Conservation (phyloP, 1,284 basidiomycete genomes). For the Schizopora paradoxa region DNA sequence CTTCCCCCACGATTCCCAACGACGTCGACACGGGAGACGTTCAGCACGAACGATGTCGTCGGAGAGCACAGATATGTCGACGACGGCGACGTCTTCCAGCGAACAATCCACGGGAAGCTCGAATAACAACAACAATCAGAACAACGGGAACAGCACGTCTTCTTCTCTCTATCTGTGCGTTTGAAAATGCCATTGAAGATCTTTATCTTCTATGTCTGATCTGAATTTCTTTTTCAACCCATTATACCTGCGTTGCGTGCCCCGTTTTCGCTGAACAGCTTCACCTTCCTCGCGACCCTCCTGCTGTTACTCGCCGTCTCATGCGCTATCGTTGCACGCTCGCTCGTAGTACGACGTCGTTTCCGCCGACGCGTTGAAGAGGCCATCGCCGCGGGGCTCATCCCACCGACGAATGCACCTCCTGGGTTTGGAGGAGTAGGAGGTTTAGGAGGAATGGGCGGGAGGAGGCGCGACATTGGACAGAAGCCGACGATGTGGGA, state of each 20-base stretch:
- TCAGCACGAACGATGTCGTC: too few species aligned
- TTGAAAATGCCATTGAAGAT: background rate
- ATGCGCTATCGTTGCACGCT: slow-evolving; percentile 32
- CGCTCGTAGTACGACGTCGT: slow-evolving; percentile 29
- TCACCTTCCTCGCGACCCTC: slow-evolving; percentile 29
- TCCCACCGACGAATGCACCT: slow-evolving; percentile 13
- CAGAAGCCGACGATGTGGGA: slow-evolving; percentile 52
- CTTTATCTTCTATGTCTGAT: background rate
- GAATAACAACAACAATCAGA: background rate
- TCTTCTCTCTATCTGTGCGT: slow-evolving; percentile 16
- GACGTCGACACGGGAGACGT: background rate
- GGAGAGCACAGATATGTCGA: background rate
- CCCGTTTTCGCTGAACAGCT: slow-evolving; percentile 28
- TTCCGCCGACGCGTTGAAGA: slow-evolving; percentile 31
- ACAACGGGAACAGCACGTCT: slow-evolving; percentile 5
- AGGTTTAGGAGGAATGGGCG: background rate
- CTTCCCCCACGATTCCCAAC: background rate
- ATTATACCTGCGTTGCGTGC: background rate
- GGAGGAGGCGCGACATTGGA: slow-evolving; percentile 38
- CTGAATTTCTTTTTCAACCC: background rate
- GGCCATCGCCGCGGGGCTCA: slow-evolving; percentile 33
- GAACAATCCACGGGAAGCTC: background rate
- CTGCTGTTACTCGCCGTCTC: slow-evolving; percentile 30
- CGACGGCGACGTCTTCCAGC: background rate
- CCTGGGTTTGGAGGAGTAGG: background rate